Conservation (phyloP, 768 basidiomycete species). For the Chalciporus piperatus region DNA sequence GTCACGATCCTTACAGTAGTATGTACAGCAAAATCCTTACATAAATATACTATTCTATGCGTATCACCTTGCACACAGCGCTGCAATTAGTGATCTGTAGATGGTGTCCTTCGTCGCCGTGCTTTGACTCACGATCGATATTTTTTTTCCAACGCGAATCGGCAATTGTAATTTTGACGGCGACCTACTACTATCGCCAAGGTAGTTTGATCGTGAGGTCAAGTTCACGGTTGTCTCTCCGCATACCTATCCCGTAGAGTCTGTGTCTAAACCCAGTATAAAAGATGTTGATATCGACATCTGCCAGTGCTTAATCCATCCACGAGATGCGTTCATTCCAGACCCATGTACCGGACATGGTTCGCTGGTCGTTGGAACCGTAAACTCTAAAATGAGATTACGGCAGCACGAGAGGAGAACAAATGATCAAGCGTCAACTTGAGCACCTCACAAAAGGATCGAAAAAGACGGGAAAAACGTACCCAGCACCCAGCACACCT, state of each 20-base stretch:
- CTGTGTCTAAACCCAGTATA: background rate
- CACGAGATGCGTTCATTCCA: conserved; percentile 51
- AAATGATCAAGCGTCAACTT: background rate
- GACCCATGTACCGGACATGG: conserved; percentile 35
- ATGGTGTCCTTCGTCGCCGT: no score
- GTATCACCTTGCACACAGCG: background rate
- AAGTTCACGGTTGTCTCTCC: no score
- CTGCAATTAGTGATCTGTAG: no score
- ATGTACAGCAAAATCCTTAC: conserved; percentile 27
- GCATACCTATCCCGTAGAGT: no score
- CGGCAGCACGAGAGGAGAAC: background rate
- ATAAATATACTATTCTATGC: conserved; percentile 16
- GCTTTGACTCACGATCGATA: no score
- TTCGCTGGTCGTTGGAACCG: conserved; percentile 24
- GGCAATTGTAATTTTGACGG: no score
- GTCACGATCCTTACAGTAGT: conserved; percentile 28
- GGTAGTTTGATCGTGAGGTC: no score
- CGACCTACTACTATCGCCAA: no score
- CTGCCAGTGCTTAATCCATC: conserved; percentile 40
- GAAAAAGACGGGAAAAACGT: conserved; percentile 22
- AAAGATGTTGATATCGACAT: background rate
- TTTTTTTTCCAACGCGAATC: no score
- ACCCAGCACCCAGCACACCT: conserved; percentile 80
- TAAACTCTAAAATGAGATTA: conserved; percentile 18
- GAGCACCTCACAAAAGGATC: background rate